phyloP scores from a whole-genome alignment of 176 grass and related monocot species.

The Panicum miliaceum region DNA sequence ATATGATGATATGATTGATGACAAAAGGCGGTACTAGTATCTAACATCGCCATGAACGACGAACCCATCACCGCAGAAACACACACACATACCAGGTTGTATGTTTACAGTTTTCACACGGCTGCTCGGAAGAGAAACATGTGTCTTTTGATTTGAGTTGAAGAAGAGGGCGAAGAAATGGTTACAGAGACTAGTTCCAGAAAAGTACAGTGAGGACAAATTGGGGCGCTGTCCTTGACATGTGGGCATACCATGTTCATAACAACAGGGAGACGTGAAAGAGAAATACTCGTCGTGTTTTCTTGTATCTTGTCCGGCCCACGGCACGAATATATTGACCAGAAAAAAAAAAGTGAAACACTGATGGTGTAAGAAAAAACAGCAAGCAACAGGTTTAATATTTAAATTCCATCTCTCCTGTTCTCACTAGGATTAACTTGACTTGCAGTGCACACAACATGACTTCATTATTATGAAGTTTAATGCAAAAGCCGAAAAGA shows the following conservation, averaged over 20 bases:
- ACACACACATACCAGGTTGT: neutral
- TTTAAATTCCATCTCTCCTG: neutral
- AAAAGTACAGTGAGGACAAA: constrained; percentile 47
- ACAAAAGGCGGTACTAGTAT: neutral
- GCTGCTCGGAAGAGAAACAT: constrained; percentile 16
- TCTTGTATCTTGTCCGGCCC: constrained; percentile 9
- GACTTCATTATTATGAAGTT: neutral
- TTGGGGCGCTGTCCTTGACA: constrained; percentile 43
- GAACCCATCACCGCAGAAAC: neutral
- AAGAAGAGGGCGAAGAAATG: constrained; percentile 19
- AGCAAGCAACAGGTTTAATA: constrained; percentile 34
- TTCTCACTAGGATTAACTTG: neutral
- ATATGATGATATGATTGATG: neutral
- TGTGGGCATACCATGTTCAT: constrained; percentile 25
- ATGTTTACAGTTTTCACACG: neutral
- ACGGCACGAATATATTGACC: constrained; percentile 43
- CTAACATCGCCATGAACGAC: neutral
- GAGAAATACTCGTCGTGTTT: constrained; percentile 30
- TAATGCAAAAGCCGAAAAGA: neutral
- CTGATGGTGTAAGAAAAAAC: constrained; percentile 2
- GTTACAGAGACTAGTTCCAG: constrained; percentile 7
- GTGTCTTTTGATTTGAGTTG: neutral
- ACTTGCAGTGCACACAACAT: neutral
- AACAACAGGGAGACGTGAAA: constrained; percentile 1
- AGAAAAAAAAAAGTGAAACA: constrained; percentile 35